phyloP scores from a whole-genome alignment of 169 alveolate species.

The Cyclospora cayetanensis region DNA sequence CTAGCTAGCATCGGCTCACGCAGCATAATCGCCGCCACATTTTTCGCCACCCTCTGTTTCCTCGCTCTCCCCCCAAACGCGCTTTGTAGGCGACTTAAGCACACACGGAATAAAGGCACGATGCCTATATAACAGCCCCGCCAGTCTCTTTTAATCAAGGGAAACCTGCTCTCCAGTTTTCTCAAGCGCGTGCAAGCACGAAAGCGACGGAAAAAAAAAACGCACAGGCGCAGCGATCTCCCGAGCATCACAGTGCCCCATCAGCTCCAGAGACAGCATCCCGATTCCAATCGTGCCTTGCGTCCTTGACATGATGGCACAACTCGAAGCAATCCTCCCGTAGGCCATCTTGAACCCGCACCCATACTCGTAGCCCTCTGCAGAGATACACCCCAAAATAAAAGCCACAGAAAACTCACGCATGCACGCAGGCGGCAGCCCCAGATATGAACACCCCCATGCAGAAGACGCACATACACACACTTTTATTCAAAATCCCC shows the following conservation, averaged over 20 bases:
- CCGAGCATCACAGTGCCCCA: conserved; percentile 74
- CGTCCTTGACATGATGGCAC: conserved; percentile 90
- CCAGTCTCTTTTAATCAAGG: no score
- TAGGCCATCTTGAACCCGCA: conserved; percentile 90
- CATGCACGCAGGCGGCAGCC: not conserved
- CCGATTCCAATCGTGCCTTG: conserved; percentile 89
- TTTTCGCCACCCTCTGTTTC: no score
- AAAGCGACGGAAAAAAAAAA: no score
- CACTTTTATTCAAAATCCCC: not conserved
- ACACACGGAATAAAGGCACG: conserved; percentile 83
- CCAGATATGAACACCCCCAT: not conserved
- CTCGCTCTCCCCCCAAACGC: no score
- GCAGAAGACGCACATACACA: not conserved
- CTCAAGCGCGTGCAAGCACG: no score
- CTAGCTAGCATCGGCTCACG: no score
- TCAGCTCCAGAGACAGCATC: conserved; percentile 84
- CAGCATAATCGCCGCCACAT: no score
- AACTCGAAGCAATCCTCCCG: conserved; percentile 87
- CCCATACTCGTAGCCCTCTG: conserved; percentile 83
- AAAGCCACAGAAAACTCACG: not conserved
- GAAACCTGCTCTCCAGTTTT: no score
- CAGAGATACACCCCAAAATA: not conserved
- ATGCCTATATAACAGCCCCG: no score
- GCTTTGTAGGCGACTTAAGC: no score
- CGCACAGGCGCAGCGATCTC: conserved; percentile 70